Evolutionary conservation across 139 green algal genomes (phyloP).

Genomic region (Gonium pectorale): DNA sequence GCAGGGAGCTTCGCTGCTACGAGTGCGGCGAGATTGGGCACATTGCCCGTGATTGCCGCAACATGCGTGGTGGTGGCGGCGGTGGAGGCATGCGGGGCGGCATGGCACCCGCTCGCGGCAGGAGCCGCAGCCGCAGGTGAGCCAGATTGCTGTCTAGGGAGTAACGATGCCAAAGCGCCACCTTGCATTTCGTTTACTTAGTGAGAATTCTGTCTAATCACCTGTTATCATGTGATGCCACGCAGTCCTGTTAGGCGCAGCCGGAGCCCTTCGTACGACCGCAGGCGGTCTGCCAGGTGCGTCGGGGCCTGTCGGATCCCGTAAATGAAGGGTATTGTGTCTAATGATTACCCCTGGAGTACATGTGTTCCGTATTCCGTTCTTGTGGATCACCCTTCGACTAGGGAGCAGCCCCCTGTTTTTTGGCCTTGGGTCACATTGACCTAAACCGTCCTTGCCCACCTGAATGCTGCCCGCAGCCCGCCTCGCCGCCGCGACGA

Average conservation of each 20-base stretch:
- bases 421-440: no score
- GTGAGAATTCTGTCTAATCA: no score
- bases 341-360: no score
- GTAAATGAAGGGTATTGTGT: no score
- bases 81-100: neutral
- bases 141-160: neutral
- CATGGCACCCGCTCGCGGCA: neutral
- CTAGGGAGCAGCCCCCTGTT: no score
- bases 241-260: slow-evolving; percentile 32
- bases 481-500: slow-evolving; percentile 30
- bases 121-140: slow-evolving; percentile 38
- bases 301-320: no score
- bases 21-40: slow-evolving; percentile 45
- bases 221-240: neutral
- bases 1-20: slow-evolving; percentile 42
- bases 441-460: no score
- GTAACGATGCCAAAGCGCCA: no score
- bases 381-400: no score
- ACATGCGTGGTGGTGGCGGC: slow-evolving; percentile 30
- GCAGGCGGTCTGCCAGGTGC: slow-evolving; percentile 22
- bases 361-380: no score
- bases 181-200: no score
- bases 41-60: slow-evolving; percentile 43
- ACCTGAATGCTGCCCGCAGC: slow-evolving; percentile 18
- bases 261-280: slow-evolving; percentile 39